Base-by-base conservation (phyloP, 495 filamentous ascomycete species). In the Penicillium pancosmium region DNA sequence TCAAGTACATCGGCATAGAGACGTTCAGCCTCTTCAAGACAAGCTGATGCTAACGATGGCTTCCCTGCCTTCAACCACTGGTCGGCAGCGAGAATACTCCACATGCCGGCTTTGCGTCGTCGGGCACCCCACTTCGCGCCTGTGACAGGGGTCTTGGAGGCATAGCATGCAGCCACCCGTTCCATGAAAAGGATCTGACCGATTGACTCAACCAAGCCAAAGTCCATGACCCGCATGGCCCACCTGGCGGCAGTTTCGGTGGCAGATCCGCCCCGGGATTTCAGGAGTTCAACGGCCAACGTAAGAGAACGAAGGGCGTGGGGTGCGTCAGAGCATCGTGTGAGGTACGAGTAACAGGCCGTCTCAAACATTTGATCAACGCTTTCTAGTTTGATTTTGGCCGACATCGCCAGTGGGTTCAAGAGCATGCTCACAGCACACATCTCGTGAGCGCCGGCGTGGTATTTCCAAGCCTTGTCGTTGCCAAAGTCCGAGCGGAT, bases 391-490 rank as follows among this genome's bases (percentile, higher is more conserved):
- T 91, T 85, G 44, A 81, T 84, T 64, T 89, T 96, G 18, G 86
- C 84, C 2, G 85, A 85, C 57, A 90, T 80, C 23, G 82, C 80
- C 53, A 88, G 83, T 19, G 88, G 86, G 64, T 86, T 86, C 23
- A 98, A 75, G 35, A 98, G 83, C 35, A 88, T 84, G 59, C 87
- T 89, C 4, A 97, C 80, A 12, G 91, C 94, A 5, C 87, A 84
- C 92, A 98, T 97, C 75, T 98, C 94, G 70, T 92, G 88, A 13
- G 90, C 88, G 1, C 89, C 92, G 0, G 95, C 94, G 68, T 97
- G 91, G 62, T 97, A 92, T 64, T 82, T 89, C 94, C 95, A 98
- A 1, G 94, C 94, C 72, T 97, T 97, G 70, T 98, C 93, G 68
- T 93, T 93, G 56, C 84, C 86, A 66, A 91, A 98, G 66, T 98